Conservation (phyloP, 2,329 filamentous ascomycete species). For the Neopestalotiopsis sp. region DNA sequence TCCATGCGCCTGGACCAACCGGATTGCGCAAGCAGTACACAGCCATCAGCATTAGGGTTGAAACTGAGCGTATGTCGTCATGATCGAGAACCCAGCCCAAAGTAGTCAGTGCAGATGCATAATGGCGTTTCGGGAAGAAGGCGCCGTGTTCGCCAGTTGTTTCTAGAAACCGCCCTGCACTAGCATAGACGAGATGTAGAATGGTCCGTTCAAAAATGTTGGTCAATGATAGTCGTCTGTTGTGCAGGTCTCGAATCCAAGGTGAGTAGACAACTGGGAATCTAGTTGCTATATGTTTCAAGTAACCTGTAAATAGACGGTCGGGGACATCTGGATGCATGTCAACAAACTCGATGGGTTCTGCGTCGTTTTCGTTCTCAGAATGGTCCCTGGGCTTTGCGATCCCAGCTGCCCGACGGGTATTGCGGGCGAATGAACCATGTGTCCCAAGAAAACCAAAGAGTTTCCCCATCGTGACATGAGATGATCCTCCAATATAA, state of each 20-base stretch:
- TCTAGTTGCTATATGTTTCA: conserved; percentile 19
- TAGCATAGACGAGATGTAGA: conserved; percentile 19
- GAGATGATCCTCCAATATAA: conserved; percentile 16
- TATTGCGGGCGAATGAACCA: no score
- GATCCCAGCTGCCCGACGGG: not conserved
- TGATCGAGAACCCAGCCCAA: conserved; percentile 39
- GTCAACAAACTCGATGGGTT: conserved; percentile 16
- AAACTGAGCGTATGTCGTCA: conserved; percentile 37
- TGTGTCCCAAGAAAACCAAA: conserved; percentile 11
- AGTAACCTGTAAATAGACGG: conserved; percentile 15
- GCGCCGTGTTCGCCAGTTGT: conserved; percentile 17
- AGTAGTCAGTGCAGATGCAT: conserved; percentile 34
- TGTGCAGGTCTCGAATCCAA: conserved; percentile 7
- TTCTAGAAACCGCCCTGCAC: conserved; percentile 16
- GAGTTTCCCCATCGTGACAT: conserved; percentile 17
- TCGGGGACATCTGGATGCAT: conserved; percentile 12
- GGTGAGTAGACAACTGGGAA: conserved; percentile 18
- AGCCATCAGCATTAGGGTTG: conserved; percentile 37
- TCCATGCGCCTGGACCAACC: conserved; percentile 40
- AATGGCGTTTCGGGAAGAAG: conserved; percentile 26
- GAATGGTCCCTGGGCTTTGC: not conserved
- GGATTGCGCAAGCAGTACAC: conserved; percentile 39
- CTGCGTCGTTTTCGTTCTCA: not conserved
- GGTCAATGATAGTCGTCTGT: not conserved
- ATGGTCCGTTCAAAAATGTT: conserved; percentile 8